Evolutionary conservation across 202 grass and related monocot species (phyloP).

Genomic region (Schoenoplectus triqueter): DNA sequence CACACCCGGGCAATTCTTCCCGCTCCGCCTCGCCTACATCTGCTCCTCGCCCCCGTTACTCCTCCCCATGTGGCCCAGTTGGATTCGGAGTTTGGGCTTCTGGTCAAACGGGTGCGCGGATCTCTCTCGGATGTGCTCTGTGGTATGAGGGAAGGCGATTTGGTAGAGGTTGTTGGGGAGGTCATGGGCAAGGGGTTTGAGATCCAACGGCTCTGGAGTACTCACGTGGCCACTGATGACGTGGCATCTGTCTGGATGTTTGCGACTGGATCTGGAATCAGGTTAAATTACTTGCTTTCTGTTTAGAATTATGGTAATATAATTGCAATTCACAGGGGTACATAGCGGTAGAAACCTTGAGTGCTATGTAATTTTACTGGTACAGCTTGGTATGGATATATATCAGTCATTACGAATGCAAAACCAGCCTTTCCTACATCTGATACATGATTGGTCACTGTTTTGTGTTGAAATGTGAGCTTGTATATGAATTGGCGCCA

Average conservation of each 20-base stretch:
- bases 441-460: not conserved
- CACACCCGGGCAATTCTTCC: slow-evolving; percentile 76
- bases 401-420: not conserved
- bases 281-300: slow-evolving; percentile 36
- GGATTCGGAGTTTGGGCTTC: slow-evolving; percentile 50
- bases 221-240: not conserved
- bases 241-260: slow-evolving; percentile 59
- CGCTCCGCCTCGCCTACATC: slow-evolving; percentile 52
- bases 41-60: slow-evolving; percentile 45
- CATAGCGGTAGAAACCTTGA: not conserved
- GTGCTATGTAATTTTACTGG: not conserved
- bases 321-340: not conserved
- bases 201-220: slow-evolving; percentile 44
- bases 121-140: slow-evolving; percentile 61
- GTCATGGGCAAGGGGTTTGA: slow-evolving; percentile 73
- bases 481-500: slow-evolving; percentile 19
- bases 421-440: not conserved
- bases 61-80: slow-evolving; percentile 35
- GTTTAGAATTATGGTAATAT: not conserved
- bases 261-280: slow-evolving; percentile 84
- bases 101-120: slow-evolving; percentile 66
- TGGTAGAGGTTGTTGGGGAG: slow-evolving; percentile 56
- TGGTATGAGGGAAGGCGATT: slow-evolving; percentile 53
- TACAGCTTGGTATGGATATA: not conserved
- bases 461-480: not conserved